These are phyloP conservation scores for Dictyostelium capitatum DNA, from an alignment of 78 protist species.

Conservation along the genomic window DNA sequence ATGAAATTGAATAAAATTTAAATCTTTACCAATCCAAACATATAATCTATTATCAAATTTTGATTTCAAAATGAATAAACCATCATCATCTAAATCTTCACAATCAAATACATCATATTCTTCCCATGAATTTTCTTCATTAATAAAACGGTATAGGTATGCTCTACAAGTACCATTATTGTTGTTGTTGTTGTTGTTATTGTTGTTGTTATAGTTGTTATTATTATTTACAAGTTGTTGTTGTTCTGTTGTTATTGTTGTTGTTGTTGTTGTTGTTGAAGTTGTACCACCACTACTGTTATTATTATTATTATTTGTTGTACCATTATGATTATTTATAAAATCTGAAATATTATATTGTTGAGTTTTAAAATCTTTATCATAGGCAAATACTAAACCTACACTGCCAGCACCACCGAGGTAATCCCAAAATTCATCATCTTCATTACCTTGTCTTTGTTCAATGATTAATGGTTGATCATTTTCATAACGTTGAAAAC, in stretches of 20 bases:
- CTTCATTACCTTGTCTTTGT: slow-evolving; percentile 48
- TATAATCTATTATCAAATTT: slow-evolving; percentile 43
- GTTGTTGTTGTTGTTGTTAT: background rate
- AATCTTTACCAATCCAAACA: slow-evolving; percentile 66
- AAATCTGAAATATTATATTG: background rate
- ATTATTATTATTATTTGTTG: background rate
- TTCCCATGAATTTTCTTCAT: slow-evolving; percentile 49
- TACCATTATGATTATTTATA: slow-evolving; percentile 29
- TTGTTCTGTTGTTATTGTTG: slow-evolving; percentile 32
- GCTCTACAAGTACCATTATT: slow-evolving; percentile 13
- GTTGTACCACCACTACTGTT: background rate
- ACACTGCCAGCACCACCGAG: slow-evolving; percentile 45
- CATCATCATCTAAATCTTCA: slow-evolving; percentile 73
- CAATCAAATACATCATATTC: slow-evolving; percentile 49
- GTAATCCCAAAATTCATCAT: slow-evolving; percentile 39
- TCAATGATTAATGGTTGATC: slow-evolving; percentile 1
- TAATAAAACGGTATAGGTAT: slow-evolving; percentile 63
- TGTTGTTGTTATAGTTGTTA: slow-evolving; percentile 9
- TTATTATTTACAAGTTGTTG: slow-evolving; percentile 16
- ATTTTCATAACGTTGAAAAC: slow-evolving; percentile 57
- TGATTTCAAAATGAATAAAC: slow-evolving; percentile 46
- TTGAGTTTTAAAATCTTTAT: slow-evolving; percentile 6
- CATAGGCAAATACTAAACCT: slow-evolving; percentile 40
- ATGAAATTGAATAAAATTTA: background rate
- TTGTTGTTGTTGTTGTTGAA: background rate